Conservation (phyloP, 2,329 filamentous ascomycete genomes). For the Ilyonectria sp. region DNA sequence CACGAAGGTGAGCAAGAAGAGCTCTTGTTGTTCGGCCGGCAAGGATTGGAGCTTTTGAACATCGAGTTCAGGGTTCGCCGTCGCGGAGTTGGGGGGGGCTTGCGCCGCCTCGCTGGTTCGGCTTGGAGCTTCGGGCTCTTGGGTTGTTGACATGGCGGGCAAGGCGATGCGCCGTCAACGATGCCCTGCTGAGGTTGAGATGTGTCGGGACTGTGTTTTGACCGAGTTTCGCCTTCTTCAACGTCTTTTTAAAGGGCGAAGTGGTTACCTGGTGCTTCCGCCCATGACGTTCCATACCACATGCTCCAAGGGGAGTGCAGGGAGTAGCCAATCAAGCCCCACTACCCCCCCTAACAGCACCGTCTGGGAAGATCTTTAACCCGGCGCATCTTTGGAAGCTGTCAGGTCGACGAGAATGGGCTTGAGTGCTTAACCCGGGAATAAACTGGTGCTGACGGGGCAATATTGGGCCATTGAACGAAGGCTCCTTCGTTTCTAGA, state of each 20-base stretch:
- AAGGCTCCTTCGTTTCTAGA: not conserved
- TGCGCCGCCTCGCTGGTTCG: slow-evolving; percentile 49
- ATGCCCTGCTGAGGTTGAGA: slow-evolving; percentile 26
- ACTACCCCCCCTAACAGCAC: slow-evolving; percentile 15
- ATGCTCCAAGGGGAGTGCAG: slow-evolving; percentile 38
- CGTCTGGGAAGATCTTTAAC: slow-evolving; percentile 51
- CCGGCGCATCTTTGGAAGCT: slow-evolving; percentile 44
- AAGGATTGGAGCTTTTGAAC: slow-evolving; percentile 89
- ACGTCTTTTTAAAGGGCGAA: slow-evolving; percentile 23
- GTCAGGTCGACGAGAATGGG: not conserved
- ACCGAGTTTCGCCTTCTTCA: slow-evolving; percentile 24
- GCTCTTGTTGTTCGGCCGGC: slow-evolving; percentile 94
- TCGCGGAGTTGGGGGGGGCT: slow-evolving; percentile 57
- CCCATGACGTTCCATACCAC: slow-evolving; percentile 46
- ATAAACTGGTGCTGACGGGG: slow-evolving; percentile 18
- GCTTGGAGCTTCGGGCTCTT: slow-evolving; percentile 54
- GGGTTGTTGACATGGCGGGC: slow-evolving; percentile 55
- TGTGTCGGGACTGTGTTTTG: slow-evolving; percentile 29
- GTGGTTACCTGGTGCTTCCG: slow-evolving; percentile 36
- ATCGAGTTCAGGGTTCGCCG: slow-evolving; percentile 84
- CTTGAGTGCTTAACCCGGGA: slow-evolving; percentile 8
- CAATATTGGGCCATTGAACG: not conserved
- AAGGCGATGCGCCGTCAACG: slow-evolving; percentile 39
- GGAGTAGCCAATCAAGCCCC: slow-evolving; percentile 37
- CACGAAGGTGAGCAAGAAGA: slow-evolving; percentile 92